These are phyloP conservation scores for Suillus clintonianus DNA, from an alignment of 768 basidiomycete species.

Conservation along the genomic window DNA sequence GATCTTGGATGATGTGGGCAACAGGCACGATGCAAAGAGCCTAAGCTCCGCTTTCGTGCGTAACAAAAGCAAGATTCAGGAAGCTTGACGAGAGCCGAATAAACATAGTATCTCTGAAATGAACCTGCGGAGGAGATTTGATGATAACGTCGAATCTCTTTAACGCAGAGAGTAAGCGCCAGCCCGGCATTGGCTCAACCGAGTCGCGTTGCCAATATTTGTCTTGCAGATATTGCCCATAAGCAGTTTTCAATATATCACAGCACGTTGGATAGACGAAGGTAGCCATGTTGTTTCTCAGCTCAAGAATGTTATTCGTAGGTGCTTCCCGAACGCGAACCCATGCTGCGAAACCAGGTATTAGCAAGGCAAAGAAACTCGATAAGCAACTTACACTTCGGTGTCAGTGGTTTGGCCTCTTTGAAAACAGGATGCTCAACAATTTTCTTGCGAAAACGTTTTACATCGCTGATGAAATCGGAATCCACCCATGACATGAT, in stretches of 20 bases:
- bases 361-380: background rate
- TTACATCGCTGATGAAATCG: conserved; percentile 27
- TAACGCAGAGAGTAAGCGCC: background rate
- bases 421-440: conserved; percentile 38
- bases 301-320: background rate
- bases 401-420: conserved; percentile 41
- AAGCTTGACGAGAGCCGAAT: background rate
- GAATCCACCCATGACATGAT: background rate
- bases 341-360: background rate
- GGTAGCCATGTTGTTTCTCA: background rate
- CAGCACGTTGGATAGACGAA: background rate
- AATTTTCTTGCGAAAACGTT: conserved; percentile 31
- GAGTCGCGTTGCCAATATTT: no score
- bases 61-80: background rate
- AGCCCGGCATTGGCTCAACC: background rate
- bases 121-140: background rate
- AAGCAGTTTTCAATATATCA: background rate
- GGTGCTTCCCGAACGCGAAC: background rate
- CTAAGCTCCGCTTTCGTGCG: background rate
- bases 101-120: background rate
- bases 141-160: background rate
- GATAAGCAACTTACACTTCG: conserved; percentile 36
- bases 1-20: background rate
- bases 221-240: background rate
- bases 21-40: background rate